phyloP scores from a whole-genome alignment of 768 basidiomycete genomes.

The Boletus subparvulus region DNA sequence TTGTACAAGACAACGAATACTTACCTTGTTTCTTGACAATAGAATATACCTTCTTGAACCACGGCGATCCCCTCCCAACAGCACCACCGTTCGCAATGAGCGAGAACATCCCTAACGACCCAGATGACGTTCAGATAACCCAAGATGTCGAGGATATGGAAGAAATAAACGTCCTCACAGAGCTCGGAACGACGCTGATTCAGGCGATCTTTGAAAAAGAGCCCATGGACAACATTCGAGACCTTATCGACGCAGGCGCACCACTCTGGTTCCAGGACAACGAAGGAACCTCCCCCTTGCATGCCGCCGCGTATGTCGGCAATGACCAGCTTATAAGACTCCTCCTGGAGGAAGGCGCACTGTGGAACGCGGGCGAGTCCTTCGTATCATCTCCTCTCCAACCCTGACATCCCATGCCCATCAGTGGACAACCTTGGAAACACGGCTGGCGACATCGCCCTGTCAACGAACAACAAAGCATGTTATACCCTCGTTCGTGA shows the following conservation, averaged over 20 bases:
- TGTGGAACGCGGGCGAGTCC: conserved; percentile 83
- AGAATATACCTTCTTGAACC: not conserved
- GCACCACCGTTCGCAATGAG: conserved; percentile 12
- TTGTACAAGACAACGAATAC: not conserved
- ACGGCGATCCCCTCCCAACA: not conserved
- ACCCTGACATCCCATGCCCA: not conserved
- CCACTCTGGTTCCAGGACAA: conserved; percentile 90
- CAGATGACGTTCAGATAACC: conserved; percentile 14
- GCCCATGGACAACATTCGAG: conserved; percentile 44
- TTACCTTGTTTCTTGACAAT: not conserved
- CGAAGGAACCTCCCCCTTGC: conserved; percentile 79
- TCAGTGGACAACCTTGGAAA: conserved; percentile 74
- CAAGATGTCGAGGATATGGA: conserved; percentile 32
- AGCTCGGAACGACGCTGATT: conserved; percentile 61
- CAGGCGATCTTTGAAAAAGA: conserved; percentile 52
- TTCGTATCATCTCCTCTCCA: not conserved
- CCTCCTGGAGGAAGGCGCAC: conserved; percentile 77
- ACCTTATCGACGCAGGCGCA: conserved; percentile 61
- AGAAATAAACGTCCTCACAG: conserved; percentile 46
- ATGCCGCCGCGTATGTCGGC: conserved; percentile 80
- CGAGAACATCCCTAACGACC: not conserved
- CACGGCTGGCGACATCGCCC: conserved; percentile 88
- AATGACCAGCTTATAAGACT: conserved; percentile 60
- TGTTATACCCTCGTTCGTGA: conserved; percentile 84
- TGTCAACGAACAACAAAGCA: conserved; percentile 75